phyloP scores from a whole-genome alignment of 116 monocot species.

The Trichopus zeylanicus region DNA sequence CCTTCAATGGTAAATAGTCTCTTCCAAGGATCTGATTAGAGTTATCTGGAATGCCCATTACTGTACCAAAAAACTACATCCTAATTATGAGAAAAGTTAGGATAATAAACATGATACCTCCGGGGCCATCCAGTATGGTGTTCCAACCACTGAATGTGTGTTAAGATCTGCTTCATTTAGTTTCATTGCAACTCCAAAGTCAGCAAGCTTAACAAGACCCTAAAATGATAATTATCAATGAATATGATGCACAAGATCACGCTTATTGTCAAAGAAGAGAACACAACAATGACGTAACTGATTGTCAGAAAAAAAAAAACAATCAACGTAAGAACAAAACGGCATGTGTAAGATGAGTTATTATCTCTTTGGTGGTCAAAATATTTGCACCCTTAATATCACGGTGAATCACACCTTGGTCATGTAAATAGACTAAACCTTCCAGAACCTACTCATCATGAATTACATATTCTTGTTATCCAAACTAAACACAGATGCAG shows the following conservation, averaged over 20 bases:
- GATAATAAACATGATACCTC: slow-evolving; percentile 36
- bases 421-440: slow-evolving; percentile 94
- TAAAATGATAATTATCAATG: slow-evolving; percentile 17
- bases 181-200: slow-evolving; percentile 99
- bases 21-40: too few species aligned
- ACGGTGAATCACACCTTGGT: slow-evolving; percentile 97
- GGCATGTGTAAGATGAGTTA: neutral
- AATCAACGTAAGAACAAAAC: neutral
- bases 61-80: too few species aligned
- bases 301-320: neutral
- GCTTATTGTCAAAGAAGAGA: too few species aligned
- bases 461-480: neutral
- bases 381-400: slow-evolving; percentile 99
- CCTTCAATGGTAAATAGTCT: too few species aligned
- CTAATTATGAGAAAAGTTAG: too few species aligned
- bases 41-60: too few species aligned
- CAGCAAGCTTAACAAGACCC: slow-evolving; percentile 98
- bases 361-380: slow-evolving; percentile 94
- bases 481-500: neutral
- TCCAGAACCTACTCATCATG: slow-evolving; percentile 64
- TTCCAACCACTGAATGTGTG: slow-evolving; percentile 98
- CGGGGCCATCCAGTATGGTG: slow-evolving; percentile 99
- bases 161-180: slow-evolving; percentile 96
- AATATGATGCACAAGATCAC: too few species aligned
- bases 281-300: too few species aligned